These are phyloP conservation scores for Heliamphora ciliata DNA, from an alignment of 179 eudicot species.

Conservation along the genomic window DNA sequence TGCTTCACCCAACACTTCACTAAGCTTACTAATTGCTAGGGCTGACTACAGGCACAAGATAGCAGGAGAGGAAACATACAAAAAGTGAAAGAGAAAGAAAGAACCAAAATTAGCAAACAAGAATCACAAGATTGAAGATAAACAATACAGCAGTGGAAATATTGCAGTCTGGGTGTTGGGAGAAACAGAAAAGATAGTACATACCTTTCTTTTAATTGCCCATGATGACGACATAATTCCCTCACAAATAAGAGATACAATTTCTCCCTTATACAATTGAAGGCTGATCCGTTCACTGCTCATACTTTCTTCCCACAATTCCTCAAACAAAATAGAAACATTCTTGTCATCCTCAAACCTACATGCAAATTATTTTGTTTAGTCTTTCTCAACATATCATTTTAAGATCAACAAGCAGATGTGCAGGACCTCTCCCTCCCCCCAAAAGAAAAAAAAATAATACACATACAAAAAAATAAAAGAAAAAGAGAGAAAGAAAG, in stretches of 20 bases:
- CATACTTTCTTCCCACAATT: slow-evolving; percentile 92
- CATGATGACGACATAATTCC: slow-evolving; percentile 77
- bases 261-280: slow-evolving; percentile 80
- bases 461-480: neutral
- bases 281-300: slow-evolving; percentile 80
- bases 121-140: neutral
- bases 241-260: slow-evolving; percentile 62
- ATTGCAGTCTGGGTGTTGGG: neutral
- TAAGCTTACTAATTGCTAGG: slow-evolving; percentile 65
- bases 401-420: neutral
- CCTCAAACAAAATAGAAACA: slow-evolving; percentile 69
- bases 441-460: neutral
- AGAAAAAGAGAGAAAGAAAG: too few relatives aligned
- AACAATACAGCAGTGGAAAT: neutral
- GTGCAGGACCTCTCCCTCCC: too few relatives aligned
- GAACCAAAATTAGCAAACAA: neutral
- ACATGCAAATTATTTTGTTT: slow-evolving; percentile 18
- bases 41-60: slow-evolving; percentile 54
- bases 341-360: slow-evolving; percentile 95
- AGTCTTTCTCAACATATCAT: neutral
- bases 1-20: slow-evolving; percentile 72
- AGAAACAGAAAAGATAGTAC: neutral
- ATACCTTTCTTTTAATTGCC: slow-evolving; percentile 74
- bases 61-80: neutral
- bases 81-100: neutral